Percentiles rank a stretch among this genome's conserved stretches.
phyloP scores from a whole-genome alignment of 2,329 filamentous ascomycete species.

The Exophiala sideris region DNA sequence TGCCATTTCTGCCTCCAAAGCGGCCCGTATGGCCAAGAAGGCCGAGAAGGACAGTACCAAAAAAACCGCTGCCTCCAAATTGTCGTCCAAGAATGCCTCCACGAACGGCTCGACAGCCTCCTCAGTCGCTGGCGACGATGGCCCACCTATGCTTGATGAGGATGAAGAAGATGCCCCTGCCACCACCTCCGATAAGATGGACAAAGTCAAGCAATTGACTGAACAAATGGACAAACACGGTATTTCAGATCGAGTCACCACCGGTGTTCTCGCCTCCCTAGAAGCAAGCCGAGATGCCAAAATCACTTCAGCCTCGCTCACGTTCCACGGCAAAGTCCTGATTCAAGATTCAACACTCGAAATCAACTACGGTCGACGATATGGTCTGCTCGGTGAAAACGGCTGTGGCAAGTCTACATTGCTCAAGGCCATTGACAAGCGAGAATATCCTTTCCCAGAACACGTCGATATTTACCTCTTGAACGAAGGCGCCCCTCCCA shows the following conservation, averaged over 20 bases:
- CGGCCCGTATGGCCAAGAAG: slow-evolving; percentile 66
- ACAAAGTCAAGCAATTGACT: slow-evolving; percentile 80
- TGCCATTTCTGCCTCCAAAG: slow-evolving; percentile 64
- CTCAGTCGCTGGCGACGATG: slow-evolving; percentile 68
- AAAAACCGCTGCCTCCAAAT: slow-evolving; percentile 69
- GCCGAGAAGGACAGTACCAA: slow-evolving; percentile 54
- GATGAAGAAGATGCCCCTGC: slow-evolving; percentile 62
- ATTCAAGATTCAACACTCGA: slow-evolving; percentile 93
- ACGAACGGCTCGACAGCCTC: slow-evolving; percentile 47
- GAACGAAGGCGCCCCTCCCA: slow-evolving; percentile 91
- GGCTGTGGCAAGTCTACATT: slow-evolving; percentile 98
- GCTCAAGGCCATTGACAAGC: slow-evolving; percentile 86
- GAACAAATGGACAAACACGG: slow-evolving; percentile 95
- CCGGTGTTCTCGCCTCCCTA: slow-evolving; percentile 87
- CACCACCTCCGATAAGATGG: slow-evolving; percentile 68
- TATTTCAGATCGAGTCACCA: slow-evolving; percentile 95
- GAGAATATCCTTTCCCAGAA: slow-evolving; percentile 93
- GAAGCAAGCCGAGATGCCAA: slow-evolving; percentile 89
- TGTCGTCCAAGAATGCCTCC: slow-evolving; percentile 62
- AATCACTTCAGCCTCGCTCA: slow-evolving; percentile 86
- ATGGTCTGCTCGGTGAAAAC: slow-evolving; percentile 96
- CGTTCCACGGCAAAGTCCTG: slow-evolving; percentile 96
- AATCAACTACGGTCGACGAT: slow-evolving; percentile 86
- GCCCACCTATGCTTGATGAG: slow-evolving; percentile 58
- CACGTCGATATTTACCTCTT: slow-evolving; percentile 98